phyloP scores from a whole-genome alignment of 495 filamentous ascomycete species.

The Gamarada debralockiae region DNA sequence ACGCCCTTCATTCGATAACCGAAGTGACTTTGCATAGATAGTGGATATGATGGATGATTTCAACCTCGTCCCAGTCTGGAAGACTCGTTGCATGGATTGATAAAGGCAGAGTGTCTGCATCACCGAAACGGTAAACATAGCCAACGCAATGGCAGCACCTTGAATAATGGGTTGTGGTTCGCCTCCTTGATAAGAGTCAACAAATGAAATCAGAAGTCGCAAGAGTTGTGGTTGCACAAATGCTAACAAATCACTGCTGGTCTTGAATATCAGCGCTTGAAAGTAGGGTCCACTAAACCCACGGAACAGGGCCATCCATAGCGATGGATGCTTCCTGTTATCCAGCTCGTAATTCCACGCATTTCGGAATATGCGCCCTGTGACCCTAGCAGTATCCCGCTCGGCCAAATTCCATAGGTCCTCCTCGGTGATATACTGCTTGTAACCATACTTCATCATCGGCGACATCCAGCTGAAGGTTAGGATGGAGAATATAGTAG shows the following conservation, averaged over 20 bases:
- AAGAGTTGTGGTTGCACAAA: constrained; percentile 93
- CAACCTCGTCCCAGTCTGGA: constrained; percentile 94
- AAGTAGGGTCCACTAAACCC: constrained; percentile 83
- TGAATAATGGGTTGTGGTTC: constrained; percentile 64
- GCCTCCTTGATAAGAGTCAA: constrained; percentile 66
- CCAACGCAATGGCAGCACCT: constrained; percentile 82
- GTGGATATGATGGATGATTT: constrained; percentile 83
- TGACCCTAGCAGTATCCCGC: constrained; percentile 69
- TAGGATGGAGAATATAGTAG: constrained; percentile 87
- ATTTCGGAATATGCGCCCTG: constrained; percentile 59
- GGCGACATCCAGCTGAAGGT: constrained; percentile 99
- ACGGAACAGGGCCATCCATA: constrained; percentile 87
- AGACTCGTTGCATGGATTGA: constrained; percentile 94
- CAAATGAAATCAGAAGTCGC: constrained; percentile 78
- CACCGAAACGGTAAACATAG: constrained; percentile 87
- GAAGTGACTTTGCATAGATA: constrained; percentile 88
- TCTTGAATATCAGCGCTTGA: constrained; percentile 77
- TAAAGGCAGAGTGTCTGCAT: constrained; percentile 78
- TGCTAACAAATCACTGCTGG: constrained; percentile 72
- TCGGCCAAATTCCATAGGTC: constrained; percentile 92
- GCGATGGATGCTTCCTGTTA: constrained; percentile 67
- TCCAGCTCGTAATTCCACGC: constrained; percentile 75
- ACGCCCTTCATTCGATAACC: constrained; percentile 88
- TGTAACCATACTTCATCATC: constrained; percentile 94
- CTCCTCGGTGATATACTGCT: constrained; percentile 87